A percentile compares a stretch with the other conserved stretches of the same genome.
These are phyloP conservation scores for Acarospora socialis DNA, from an alignment of 2,329 filamentous ascomycete species.

Conservation along the genomic window DNA sequence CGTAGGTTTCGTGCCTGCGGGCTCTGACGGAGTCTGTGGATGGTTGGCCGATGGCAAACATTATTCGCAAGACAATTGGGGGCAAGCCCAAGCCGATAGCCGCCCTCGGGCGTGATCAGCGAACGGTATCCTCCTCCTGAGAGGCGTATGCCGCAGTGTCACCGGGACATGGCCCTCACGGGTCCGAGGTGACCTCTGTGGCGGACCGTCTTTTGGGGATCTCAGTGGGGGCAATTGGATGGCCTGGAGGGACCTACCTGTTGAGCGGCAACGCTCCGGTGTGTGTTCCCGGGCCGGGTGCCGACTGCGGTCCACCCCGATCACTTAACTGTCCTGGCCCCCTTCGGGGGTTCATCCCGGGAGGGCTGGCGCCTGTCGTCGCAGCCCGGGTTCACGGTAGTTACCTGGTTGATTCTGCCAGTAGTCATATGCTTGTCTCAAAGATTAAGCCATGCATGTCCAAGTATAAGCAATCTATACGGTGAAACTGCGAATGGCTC, in stretches of 20 bases:
- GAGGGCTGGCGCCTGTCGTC: no score
- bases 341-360: no score
- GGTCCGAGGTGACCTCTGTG: slow-evolving; percentile 8
- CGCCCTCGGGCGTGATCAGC: slow-evolving; percentile 13
- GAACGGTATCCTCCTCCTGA: slow-evolving; percentile 14
- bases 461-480: slow-evolving; percentile 31
- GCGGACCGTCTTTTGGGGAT: slow-evolving; percentile 13
- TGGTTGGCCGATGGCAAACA: slow-evolving; percentile 16
- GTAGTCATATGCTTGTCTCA: slow-evolving; percentile 33
- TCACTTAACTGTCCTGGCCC: no score
- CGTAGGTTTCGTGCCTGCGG: slow-evolving; percentile 5
- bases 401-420: slow-evolving; percentile 30
- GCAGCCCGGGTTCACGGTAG: slow-evolving; percentile 14
- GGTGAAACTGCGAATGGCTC: slow-evolving; percentile 33
- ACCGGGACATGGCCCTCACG: slow-evolving; percentile 3
- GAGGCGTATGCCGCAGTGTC: slow-evolving; percentile 12
- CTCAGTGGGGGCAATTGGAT: slow-evolving; percentile 16
- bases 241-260: slow-evolving; percentile 5
- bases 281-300: no score
- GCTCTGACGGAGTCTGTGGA: slow-evolving; percentile 16
- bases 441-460: slow-evolving; percentile 34
- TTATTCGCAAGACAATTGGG: slow-evolving; percentile 13
- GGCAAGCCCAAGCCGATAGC: slow-evolving; percentile 13
- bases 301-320: no score
- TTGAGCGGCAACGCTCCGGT: no score